phyloP scores from a whole-genome alignment of 2,329 filamentous ascomycete species.

The Sporothrix euskadiensis region DNA sequence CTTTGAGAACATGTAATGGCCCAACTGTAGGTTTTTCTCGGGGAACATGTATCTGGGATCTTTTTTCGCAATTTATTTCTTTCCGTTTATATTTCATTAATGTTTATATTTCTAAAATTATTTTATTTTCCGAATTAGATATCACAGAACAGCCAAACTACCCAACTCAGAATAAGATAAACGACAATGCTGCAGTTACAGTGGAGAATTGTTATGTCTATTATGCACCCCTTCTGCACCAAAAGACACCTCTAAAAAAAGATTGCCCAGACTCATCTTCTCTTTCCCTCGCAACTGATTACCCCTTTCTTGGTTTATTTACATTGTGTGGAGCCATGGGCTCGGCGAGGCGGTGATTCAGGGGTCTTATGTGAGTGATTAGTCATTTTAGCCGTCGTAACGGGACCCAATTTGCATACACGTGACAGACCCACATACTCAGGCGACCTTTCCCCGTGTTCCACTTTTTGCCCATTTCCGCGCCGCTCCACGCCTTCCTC shows the following conservation, averaged over 20 bases:
- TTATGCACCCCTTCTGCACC: too few relatives aligned
- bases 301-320: background rate
- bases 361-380: background rate
- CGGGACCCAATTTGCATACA: background rate
- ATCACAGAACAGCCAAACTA: too few relatives aligned
- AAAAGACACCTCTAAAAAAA: too few relatives aligned
- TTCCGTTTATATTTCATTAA: too few relatives aligned
- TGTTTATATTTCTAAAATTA: too few relatives aligned
- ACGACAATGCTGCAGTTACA: too few relatives aligned
- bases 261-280: too few relatives aligned
- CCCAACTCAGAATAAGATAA: too few relatives aligned
- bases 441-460: conserved; percentile 14
- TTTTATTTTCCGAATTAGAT: too few relatives aligned
- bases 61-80: background rate
- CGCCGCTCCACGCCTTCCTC: conserved; percentile 11
- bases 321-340: background rate
- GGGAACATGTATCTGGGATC: background rate
- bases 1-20: too few relatives aligned
- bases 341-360: background rate
- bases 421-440: background rate
- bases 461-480: conserved; percentile 16
- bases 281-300: background rate
- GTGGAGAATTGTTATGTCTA: too few relatives aligned
- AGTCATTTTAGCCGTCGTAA: background rate
- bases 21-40: background rate